Evolutionary conservation across 148 eudicot species (phyloP), one percentile per base, ranked within the genome.

Genomic region (Oxyria digyna): DNA sequence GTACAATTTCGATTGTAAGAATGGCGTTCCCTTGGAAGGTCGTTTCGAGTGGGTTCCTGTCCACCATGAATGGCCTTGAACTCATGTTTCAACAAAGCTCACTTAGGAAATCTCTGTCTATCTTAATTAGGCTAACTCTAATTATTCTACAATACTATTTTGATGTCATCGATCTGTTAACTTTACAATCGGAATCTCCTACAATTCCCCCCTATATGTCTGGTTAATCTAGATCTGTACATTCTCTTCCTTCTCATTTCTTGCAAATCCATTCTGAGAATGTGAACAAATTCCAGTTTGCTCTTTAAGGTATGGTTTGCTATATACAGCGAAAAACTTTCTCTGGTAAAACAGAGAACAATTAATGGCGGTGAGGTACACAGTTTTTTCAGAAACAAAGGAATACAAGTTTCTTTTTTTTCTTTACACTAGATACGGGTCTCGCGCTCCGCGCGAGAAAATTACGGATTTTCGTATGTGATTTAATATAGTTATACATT

Each of bases 1-100:
- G 89, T 91, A 91, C 75, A 91, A 91, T 81, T 91, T 77, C 70
- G 95, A 91, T 71, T n/a, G 84, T 26, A 79, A 50, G 27, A 86
- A 85, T 78, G 96, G 89, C 35, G 78, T 80, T 31, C 87, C 96
- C 0, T 50, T 91, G 68, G 78, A 85, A 75, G 97, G 97, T 27
- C 92, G 90, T 14, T 88, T 79, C 74, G 86, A 88, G 65, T 91
- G 97, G 97, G 77, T 74, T 69, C 83, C 35, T 55, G 69, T 80
- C 35, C 82, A 85, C 87, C 81, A 65, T 87, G 82, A 88, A 66
- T 46, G 50, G 50, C 20, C 21, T 17, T 46, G 50, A 46, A 45
- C 1, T n/a, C 21, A 21, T 46, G 21, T 46, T 43, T 14, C 6
- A 46, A 3, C 1, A 17, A 17, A 5, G 50, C n/a, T 46, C 50